These are phyloP conservation scores for Pseudogymnoascus sp. DNA, from an alignment of 2,329 filamentous ascomycete species.

Conservation along the genomic window DNA sequence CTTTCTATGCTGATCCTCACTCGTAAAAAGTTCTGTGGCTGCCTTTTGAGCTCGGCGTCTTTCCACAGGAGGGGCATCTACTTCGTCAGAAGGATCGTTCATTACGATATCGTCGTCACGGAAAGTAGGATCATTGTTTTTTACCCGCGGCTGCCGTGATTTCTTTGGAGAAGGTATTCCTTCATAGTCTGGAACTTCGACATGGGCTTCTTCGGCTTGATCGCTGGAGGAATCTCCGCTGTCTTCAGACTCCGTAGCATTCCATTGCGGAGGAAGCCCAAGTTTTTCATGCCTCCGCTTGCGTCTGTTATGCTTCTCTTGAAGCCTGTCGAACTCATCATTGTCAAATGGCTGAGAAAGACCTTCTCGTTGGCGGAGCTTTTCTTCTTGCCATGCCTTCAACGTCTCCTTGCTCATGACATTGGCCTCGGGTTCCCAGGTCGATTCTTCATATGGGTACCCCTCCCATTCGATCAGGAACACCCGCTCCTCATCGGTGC, in stretches of 20 bases:
- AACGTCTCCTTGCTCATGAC: conserved; percentile 32
- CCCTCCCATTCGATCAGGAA: conserved; percentile 61
- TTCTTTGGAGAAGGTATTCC: conserved; percentile 14
- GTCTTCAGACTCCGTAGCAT: conserved; percentile 15
- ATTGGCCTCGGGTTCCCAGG: conserved; percentile 43
- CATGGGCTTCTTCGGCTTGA: conserved; percentile 23
- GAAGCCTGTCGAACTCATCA: conserved; percentile 12
- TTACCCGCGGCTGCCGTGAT: background rate
- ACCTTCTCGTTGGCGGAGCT: conserved; percentile 17
- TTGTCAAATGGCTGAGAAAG: conserved; percentile 21
- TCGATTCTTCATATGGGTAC: conserved; percentile 49
- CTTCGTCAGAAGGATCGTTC: background rate
- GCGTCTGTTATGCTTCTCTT: conserved; percentile 15
- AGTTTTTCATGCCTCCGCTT: background rate
- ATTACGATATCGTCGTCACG: background rate
- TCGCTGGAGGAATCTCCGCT: conserved; percentile 21
- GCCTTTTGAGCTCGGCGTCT: background rate
- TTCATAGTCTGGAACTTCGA: conserved; percentile 13
- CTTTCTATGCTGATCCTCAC: background rate
- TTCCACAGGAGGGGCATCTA: background rate
- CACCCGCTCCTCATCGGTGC: conserved; percentile 27
- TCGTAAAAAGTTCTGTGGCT: background rate
- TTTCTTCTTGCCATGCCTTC: conserved; percentile 27
- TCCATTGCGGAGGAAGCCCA: background rate
- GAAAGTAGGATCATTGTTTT: background rate